Evolutionary conservation across 2,329 filamentous ascomycete genomes (phyloP).

Genomic region (Phialophora tarda): DNA sequence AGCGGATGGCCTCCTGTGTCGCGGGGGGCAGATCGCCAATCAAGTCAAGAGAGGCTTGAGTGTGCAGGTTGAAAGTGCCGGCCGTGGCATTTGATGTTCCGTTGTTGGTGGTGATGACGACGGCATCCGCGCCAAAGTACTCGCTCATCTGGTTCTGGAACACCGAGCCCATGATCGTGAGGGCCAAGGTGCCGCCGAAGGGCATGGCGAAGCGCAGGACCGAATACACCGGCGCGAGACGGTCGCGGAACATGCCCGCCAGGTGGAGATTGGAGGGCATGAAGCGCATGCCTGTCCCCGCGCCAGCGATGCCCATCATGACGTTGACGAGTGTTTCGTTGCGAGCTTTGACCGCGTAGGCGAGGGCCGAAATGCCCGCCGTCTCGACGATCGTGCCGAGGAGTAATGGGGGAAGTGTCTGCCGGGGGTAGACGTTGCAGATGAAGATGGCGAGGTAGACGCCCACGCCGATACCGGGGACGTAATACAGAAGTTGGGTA

Average conservation of each 20-base stretch:
- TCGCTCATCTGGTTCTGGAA: slow-evolving; percentile 65
- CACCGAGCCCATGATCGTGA: slow-evolving; percentile 71
- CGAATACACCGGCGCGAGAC: slow-evolving; percentile 64
- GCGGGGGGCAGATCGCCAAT: slow-evolving; percentile 46
- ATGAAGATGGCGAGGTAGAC: slow-evolving; percentile 63
- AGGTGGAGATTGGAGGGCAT: slow-evolving; percentile 69
- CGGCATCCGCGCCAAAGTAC: slow-evolving; percentile 38
- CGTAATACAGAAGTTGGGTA: slow-evolving; percentile 66
- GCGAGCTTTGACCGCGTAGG: slow-evolving; percentile 60
- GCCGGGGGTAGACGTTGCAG: slow-evolving; percentile 66
- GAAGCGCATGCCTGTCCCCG: slow-evolving; percentile 67
- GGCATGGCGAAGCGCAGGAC: slow-evolving; percentile 65
- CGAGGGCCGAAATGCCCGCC: slow-evolving; percentile 63
- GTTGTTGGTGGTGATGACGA: slow-evolving; percentile 40
- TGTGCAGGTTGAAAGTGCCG: slow-evolving; percentile 41
- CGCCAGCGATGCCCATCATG: slow-evolving; percentile 69
- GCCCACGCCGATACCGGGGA: slow-evolving; percentile 66
- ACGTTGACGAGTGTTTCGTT: slow-evolving; percentile 62
- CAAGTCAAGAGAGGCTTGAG: slow-evolving; percentile 47
- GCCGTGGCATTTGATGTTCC: slow-evolving; percentile 1
- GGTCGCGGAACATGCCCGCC: slow-evolving; percentile 64
- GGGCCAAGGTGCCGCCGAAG: slow-evolving; percentile 67
- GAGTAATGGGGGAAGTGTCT: slow-evolving; percentile 66
- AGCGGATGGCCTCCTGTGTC: slow-evolving; percentile 48
- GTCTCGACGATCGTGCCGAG: slow-evolving; percentile 63